Evolutionary conservation across 2,329 filamentous ascomycete species (phyloP), one percentile per base, ranked within the genome.

Genomic region (Trichoderma citrinoviride): DNA sequence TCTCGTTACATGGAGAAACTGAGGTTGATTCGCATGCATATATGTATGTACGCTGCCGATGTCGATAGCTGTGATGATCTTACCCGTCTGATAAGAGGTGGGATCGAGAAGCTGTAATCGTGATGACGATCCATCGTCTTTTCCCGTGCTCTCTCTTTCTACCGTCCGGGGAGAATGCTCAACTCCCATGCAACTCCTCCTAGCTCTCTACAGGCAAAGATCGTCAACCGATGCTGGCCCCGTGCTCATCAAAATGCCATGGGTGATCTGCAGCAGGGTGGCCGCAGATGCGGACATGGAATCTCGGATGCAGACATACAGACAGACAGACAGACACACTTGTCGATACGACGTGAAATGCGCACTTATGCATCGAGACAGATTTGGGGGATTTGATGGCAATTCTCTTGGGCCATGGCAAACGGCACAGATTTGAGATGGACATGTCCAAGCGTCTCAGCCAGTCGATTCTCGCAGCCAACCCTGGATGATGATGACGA

Each of bases 211-310:
- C 44, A 46, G 54, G 53, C 29, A 25, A 64, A 37, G 56, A 65
- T 65, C 55, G 49, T 47, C 63, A 23, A 40, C 27, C 33, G 33
- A 44, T 4, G 37, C 54, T 23, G 63, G 41, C 63, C 63, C 55
- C 63, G 63, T 65, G 63, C 49, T 55, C 56, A 50, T 43, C 33
- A 37, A 40, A 40, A 25, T 62, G 58, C 49, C 58, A 62, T 54
- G 58, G 41, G 55, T 41, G 63, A 65, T 65, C 63, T 65, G 63
- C 63, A 65, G 57, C 56, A 61, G 56, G 63, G 63, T 61, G 50
- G 63, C 21, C 43, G 43, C 63, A 47, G 56, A 61, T 54, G 53
- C 53, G 33, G 58, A 25, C 58, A 46, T 62, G 10, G 33, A 37
- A 37, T 37, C 33, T 37, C 33, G 33, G 33, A 37, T 61, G 61